Percentiles rank a stretch among this genome's conserved stretches.
phyloP scores from a whole-genome alignment of 805 yeast species.

The Barnettozyma salicaria region DNA sequence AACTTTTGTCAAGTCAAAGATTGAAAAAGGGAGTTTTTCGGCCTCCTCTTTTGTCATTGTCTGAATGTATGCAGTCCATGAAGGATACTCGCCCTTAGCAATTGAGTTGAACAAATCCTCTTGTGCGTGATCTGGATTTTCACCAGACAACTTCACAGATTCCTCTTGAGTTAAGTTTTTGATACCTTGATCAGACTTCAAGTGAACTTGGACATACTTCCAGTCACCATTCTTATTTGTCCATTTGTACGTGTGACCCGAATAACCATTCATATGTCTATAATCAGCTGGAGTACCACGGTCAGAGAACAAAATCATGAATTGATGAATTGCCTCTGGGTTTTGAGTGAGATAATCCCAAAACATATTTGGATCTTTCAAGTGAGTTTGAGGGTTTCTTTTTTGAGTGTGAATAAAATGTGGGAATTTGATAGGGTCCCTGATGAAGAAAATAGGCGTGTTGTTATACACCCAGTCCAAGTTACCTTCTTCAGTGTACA shows the following conservation, averaged over 20 bases:
- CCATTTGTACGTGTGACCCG: constrained; percentile 84
- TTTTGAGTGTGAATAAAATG: constrained; percentile 86
- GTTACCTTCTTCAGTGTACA: constrained; percentile 81
- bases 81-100: constrained; percentile 70
- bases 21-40: constrained; percentile 67
- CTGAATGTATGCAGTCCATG: constrained; percentile 83
- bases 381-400: constrained; percentile 75
- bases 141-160: constrained; percentile 61
- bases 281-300: constrained; percentile 76
- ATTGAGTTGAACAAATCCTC: constrained; percentile 75
- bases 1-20: constrained; percentile 84
- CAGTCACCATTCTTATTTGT: constrained; percentile 68
- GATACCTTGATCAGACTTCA: constrained; percentile 58
- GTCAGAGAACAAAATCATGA: constrained; percentile 66
- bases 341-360: constrained; percentile 73
- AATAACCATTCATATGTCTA: constrained; percentile 79
- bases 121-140: constrained; percentile 78
- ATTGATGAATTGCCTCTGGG: constrained; percentile 72
- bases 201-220: constrained; percentile 74
- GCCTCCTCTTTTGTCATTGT: constrained; percentile 83
- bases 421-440: constrained; percentile 84
- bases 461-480: constrained; percentile 82
- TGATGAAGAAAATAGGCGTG: constrained; percentile 78
- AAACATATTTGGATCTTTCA: constrained; percentile 71
- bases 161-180: constrained; percentile 46